These are phyloP conservation scores for Trypethelium eluteriae DNA, from an alignment of 495 filamentous ascomycete species.

Conservation along the genomic window DNA sequence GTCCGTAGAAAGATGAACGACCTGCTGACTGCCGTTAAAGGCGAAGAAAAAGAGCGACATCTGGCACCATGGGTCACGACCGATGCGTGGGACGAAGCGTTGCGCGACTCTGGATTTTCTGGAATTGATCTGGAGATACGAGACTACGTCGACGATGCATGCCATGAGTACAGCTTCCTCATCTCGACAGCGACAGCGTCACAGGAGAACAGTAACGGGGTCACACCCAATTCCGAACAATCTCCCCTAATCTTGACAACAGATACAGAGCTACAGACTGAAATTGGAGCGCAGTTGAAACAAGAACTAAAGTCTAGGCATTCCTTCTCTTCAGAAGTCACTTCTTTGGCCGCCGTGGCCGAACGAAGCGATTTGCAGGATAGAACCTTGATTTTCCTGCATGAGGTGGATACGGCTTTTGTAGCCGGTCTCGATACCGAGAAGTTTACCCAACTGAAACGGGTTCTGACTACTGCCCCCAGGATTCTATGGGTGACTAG, in stretches of 20 bases:
- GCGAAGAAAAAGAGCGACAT: constrained; percentile 1
- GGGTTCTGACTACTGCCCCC: background rate
- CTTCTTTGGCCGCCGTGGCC: background rate
- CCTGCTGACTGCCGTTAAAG: background rate
- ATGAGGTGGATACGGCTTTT: background rate
- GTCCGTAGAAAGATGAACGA: background rate
- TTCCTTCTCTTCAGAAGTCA: background rate
- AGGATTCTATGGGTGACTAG: constrained; percentile 13
- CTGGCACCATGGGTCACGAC: constrained; percentile 7
- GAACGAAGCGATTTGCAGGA: background rate
- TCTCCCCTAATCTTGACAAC: background rate
- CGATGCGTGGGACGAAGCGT: constrained; percentile 22
- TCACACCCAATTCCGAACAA: background rate
- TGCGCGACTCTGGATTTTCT: constrained; percentile 25
- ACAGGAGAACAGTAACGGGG: background rate
- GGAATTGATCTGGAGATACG: constrained; percentile 21
- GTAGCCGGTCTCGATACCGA: background rate
- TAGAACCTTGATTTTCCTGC: background rate
- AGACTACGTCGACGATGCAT: background rate
- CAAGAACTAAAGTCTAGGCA: constrained; percentile 2
- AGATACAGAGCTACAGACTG: background rate
- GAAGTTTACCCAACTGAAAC: background rate
- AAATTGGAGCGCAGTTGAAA: background rate
- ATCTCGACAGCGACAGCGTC: background rate
- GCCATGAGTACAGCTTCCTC: constrained; percentile 9